These are phyloP conservation scores for Keithomyces neogunnii DNA, from an alignment of 2,329 filamentous ascomycete genomes.

Conservation along the genomic window DNA sequence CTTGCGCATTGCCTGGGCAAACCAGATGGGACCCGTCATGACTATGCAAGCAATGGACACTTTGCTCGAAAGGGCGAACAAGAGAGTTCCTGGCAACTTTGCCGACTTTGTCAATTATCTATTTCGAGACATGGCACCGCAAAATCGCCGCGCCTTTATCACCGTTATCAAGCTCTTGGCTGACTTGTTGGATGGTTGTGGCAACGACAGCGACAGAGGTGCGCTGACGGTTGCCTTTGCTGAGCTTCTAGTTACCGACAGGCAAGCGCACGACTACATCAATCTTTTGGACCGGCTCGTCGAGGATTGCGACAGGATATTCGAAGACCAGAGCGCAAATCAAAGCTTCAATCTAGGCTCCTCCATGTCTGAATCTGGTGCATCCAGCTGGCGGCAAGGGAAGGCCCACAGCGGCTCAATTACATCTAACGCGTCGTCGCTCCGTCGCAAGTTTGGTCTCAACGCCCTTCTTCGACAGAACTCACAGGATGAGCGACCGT, in stretches of 20 bases:
- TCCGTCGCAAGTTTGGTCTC: constrained; percentile 77
- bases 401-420: constrained; percentile 65
- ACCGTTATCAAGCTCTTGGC: constrained; percentile 78
- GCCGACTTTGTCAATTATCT: constrained; percentile 58
- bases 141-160: constrained; percentile 69
- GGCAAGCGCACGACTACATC: constrained; percentile 73
- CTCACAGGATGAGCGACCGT: constrained; percentile 68
- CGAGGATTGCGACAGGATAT: constrained; percentile 83
- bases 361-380: constrained; percentile 49
- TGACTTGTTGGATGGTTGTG: constrained; percentile 80
- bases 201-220: constrained; percentile 84
- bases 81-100: constrained; percentile 64
- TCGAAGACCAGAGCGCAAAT: constrained; percentile 51
- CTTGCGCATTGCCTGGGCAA: constrained; percentile 76
- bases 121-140: constrained; percentile 58
- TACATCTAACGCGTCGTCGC: constrained; percentile 77
- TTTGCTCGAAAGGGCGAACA: constrained; percentile 61
- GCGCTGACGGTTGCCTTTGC: constrained; percentile 83
- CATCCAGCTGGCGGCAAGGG: constrained; percentile 43
- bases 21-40: constrained; percentile 80
- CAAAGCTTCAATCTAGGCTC: constrained; percentile 30
- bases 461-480: constrained; percentile 69
- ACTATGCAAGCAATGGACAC: constrained; percentile 61
- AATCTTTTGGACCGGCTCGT: constrained; percentile 83
- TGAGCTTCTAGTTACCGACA: constrained; percentile 72